A percentile compares a stretch with the other conserved stretches of the same genome.
Evolutionary conservation across 768 basidiomycete species (phyloP).

Genomic region (Aureoboletus auriporus): DNA sequence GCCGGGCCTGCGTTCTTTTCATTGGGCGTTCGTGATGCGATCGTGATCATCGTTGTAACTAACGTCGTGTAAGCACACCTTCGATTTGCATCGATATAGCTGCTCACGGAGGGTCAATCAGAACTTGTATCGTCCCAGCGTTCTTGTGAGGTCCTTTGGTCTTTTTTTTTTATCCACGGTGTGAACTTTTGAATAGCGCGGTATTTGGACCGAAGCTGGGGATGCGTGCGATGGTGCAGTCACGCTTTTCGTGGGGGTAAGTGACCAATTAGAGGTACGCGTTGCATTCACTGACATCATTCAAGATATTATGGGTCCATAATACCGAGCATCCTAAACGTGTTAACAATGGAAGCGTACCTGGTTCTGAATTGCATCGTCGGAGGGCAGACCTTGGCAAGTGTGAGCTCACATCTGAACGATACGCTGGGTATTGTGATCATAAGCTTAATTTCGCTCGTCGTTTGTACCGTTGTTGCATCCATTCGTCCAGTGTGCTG

Average conservation of each 20-base stretch:
- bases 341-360: constrained; percentile 52
- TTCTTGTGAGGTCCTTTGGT: too few relatives aligned
- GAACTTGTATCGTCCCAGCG: too few relatives aligned
- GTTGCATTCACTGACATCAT: constrained; percentile 1
- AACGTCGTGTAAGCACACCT: constrained; percentile 38
- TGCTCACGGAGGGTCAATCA: too few relatives aligned
- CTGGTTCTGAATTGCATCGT: constrained; percentile 57
- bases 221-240: constrained; percentile 55
- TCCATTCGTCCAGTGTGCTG: neutral
- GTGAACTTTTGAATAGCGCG: constrained; percentile 27
- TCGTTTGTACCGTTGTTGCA: constrained; percentile 14
- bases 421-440: constrained; percentile 33
- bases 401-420: constrained; percentile 34
- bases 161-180: too few relatives aligned
- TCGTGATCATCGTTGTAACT: constrained; percentile 38
- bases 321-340: constrained; percentile 43
- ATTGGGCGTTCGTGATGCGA: constrained; percentile 41
- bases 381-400: constrained; percentile 57
- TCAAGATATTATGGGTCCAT: constrained; percentile 37
- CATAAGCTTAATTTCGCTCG: constrained; percentile 28
- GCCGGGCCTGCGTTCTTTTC: constrained; percentile 49
- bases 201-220: constrained; percentile 54
- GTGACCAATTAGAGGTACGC: constrained; percentile 14
- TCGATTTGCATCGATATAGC: neutral
- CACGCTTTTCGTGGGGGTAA: constrained; percentile 51